Percentiles rank a stretch among this genome's conserved stretches.
These are phyloP conservation scores for Prinsepia uniflora DNA, from an alignment of 306 rosid genomes.

Conservation along the genomic window DNA sequence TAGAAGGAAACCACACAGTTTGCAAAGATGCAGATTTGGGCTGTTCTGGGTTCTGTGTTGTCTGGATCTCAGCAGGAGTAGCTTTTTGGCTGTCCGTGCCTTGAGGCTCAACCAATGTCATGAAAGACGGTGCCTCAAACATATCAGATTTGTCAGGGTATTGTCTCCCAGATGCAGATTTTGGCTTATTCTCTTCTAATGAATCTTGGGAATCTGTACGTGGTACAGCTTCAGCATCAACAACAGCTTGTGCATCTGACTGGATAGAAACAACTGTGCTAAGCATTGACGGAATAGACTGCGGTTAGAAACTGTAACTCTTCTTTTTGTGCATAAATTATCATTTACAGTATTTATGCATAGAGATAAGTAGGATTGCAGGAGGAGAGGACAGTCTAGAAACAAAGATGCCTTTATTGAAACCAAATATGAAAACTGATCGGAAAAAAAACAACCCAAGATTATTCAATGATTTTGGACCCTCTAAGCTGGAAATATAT, in stretches of 20 bases:
- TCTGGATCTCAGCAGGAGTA: slow-evolving; percentile 36
- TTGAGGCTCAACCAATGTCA: slow-evolving; percentile 62
- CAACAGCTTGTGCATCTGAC: slow-evolving; percentile 53
- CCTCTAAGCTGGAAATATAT: background rate
- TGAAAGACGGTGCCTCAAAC: slow-evolving; percentile 80
- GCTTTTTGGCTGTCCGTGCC: slow-evolving; percentile 30
- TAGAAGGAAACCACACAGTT: slow-evolving; percentile 82
- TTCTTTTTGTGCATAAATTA: background rate
- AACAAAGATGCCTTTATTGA: background rate
- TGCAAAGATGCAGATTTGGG: slow-evolving; percentile 34
- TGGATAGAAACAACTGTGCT: slow-evolving; percentile 69
- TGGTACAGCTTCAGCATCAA: slow-evolving; percentile 39
- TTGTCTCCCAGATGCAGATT: slow-evolving; percentile 34
- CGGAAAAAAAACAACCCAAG: background rate
- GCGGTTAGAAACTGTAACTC: background rate
- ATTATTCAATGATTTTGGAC: background rate
- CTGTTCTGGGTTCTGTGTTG: slow-evolving; percentile 30
- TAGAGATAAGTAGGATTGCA: slow-evolving; percentile 2
- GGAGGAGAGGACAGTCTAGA: background rate
- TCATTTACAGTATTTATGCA: background rate
- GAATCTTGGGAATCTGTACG: slow-evolving; percentile 23
- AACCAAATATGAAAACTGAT: background rate
- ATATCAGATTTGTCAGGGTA: slow-evolving; percentile 48
- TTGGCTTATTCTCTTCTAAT: slow-evolving; percentile 30
- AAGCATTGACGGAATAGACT: slow-evolving; percentile 23